phyloP scores from a whole-genome alignment of 345 rosid species.

The Draba incana region DNA sequence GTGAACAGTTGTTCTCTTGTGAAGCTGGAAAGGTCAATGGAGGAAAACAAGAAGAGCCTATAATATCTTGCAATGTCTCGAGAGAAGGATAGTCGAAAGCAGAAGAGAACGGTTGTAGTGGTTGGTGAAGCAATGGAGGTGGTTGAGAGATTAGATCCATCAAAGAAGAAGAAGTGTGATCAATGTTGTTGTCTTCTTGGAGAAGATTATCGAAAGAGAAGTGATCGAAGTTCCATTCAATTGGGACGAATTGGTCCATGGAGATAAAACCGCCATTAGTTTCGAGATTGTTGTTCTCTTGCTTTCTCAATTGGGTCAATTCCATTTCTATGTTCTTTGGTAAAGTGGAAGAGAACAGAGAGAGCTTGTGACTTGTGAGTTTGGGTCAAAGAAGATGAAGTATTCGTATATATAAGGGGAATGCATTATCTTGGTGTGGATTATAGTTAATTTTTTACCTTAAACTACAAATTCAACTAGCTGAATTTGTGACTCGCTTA shows the following conservation, averaged over 20 bases:
- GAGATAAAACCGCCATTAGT: slow-evolving; percentile 7
- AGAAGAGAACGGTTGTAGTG: slow-evolving; percentile 26
- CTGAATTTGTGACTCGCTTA: too few species aligned
- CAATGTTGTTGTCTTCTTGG: not conserved
- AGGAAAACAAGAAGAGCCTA: slow-evolving; percentile 33
- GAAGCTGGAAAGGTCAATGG: slow-evolving; percentile 15
- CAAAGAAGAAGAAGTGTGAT: slow-evolving; percentile 1
- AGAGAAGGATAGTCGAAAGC: slow-evolving; percentile 46
- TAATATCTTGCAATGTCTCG: slow-evolving; percentile 27
- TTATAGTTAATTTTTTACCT: not conserved
- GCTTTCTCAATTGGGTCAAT: not conserved
- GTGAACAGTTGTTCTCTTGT: slow-evolving; percentile 8
- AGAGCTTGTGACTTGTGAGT: not conserved
- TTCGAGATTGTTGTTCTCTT: slow-evolving; percentile 19
- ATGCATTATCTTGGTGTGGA: not conserved
- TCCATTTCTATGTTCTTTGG: slow-evolving; percentile 17
- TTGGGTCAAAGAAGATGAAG: slow-evolving; percentile 13
- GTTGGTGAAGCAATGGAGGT: slow-evolving; percentile 30
- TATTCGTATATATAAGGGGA: not conserved
- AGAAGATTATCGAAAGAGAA: slow-evolving; percentile 28
- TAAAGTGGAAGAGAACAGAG: not conserved
- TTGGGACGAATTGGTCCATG: slow-evolving; percentile 41
- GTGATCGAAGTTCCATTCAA: slow-evolving; percentile 52
- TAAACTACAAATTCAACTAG: not conserved
- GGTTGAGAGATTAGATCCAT: slow-evolving; percentile 31